phyloP scores from a whole-genome alignment of 495 filamentous ascomycete species.

The Tuber borchii region DNA sequence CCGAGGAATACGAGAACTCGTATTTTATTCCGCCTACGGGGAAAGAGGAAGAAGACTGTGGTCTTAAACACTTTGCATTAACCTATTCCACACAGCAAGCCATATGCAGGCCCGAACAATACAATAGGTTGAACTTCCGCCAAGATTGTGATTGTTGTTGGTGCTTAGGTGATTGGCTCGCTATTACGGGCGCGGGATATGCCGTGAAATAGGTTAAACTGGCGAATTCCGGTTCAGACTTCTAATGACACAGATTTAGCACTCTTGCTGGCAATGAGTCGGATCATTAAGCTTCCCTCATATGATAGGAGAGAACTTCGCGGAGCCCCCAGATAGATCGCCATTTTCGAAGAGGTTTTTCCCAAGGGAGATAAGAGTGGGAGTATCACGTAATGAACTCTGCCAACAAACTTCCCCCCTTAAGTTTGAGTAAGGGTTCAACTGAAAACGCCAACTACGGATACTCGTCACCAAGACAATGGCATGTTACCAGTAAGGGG shows the following conservation, averaged over 20 bases:
- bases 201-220: background rate
- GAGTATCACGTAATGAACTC: background rate
- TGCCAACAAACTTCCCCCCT: background rate
- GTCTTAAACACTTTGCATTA: background rate
- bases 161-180: too few relatives aligned
- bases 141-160: background rate
- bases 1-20: too few relatives aligned
- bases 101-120: background rate
- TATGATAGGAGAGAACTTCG: too few relatives aligned
- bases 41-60: too few relatives aligned
- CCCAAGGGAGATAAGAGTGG: background rate
- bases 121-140: background rate
- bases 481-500: background rate
- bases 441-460: background rate
- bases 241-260: too few relatives aligned
- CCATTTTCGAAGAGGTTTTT: too few relatives aligned
- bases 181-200: background rate
- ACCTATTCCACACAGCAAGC: background rate
- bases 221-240: too few relatives aligned
- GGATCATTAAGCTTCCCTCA: too few relatives aligned
- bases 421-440: background rate
- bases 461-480: background rate
- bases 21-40: too few relatives aligned
- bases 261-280: too few relatives aligned
- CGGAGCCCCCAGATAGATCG: too few relatives aligned